Conservation (phyloP, 768 basidiomycete species). For the Agrocybe chaxingu region DNA sequence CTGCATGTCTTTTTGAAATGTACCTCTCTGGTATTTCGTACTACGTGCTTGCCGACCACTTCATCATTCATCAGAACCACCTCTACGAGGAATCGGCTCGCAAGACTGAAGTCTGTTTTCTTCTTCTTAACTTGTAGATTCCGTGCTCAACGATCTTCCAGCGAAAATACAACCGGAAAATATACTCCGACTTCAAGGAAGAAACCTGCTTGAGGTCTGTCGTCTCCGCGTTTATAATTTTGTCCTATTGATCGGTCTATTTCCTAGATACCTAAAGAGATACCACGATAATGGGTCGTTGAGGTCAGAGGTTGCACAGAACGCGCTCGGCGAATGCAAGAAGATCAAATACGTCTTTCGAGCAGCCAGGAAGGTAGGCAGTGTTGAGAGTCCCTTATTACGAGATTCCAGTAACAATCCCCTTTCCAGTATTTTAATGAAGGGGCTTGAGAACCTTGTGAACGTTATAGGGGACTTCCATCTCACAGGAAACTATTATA, state of each 20-base stretch:
- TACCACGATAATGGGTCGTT: conserved; percentile 52
- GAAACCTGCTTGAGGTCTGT: conserved; percentile 53
- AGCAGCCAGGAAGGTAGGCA: conserved; percentile 35
- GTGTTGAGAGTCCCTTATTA: background rate
- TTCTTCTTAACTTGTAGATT: background rate
- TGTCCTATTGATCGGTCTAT: background rate
- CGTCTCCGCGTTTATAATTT: conserved; percentile 19
- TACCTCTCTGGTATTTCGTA: conserved; percentile 82
- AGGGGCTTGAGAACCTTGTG: background rate
- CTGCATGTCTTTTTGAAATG: conserved; percentile 89
- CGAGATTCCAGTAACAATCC: background rate
- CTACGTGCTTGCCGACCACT: conserved; percentile 84
- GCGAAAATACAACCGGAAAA: conserved; percentile 73
- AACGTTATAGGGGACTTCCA: background rate
- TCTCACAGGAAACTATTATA: background rate
- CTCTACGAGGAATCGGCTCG: conserved; percentile 74
- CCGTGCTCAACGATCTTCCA: conserved; percentile 20
- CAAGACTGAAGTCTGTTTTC: conserved; percentile 54
- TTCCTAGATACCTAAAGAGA: conserved; percentile 56
- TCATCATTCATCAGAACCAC: conserved; percentile 86
- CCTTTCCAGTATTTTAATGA: background rate
- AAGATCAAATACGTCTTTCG: conserved; percentile 52
- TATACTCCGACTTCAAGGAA: conserved; percentile 77
- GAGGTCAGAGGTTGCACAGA: conserved; percentile 47
- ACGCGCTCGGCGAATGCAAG: conserved; percentile 61